Base-by-base conservation (phyloP, 495 filamentous ascomycete species). In the Penicillium daleae region DNA sequence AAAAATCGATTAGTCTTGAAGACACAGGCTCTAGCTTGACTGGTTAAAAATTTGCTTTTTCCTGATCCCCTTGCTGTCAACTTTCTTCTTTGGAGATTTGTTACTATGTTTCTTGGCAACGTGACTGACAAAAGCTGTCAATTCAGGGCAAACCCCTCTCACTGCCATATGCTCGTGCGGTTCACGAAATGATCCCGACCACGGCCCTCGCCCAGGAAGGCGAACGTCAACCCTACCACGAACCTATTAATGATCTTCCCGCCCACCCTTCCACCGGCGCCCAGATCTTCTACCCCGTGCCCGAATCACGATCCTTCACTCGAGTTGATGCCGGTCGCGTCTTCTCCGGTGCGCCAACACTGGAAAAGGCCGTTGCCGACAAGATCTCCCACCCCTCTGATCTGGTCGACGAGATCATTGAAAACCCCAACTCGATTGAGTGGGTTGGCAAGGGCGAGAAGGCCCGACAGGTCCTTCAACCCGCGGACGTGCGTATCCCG, bases 1-100 rank as follows among this genome's bases (percentile, higher is more conserved):
- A 87, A 88, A 82, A 84, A 80, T 82, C 93, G 94, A 97, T 99
- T 97, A 97, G 94, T 97, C 94, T 97, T 94, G 82, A 97, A 97
- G 94, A 97, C 92, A 86, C 75, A 72, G 62, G 72, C 66, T 61
- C 42, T 69, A 68, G 75, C 69, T 64, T 67, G 75, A 69, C 86
- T 92, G 90, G 86, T 91, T 92, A 92, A 77, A 87, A 82, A 82
- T 72, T 75, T 63, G 64, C 65, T 65, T 66, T 68, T 70, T 53
- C 63, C 74, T 76, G 74, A 76, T 65, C 52, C 53, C 64, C 51
- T 50, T 65, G 60, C 51, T 62, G 55, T 67, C 22, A 62, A 56
- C n/a, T 54, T 35, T 29, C 57, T 53, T 22, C 52, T 39, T 68
- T 29, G 49, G 21, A 52, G 31, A 21, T 21, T 57, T 22, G 33